These are phyloP conservation scores for Lactarius akahatsu DNA, from an alignment of 768 basidiomycete genomes.

Conservation along the genomic window DNA sequence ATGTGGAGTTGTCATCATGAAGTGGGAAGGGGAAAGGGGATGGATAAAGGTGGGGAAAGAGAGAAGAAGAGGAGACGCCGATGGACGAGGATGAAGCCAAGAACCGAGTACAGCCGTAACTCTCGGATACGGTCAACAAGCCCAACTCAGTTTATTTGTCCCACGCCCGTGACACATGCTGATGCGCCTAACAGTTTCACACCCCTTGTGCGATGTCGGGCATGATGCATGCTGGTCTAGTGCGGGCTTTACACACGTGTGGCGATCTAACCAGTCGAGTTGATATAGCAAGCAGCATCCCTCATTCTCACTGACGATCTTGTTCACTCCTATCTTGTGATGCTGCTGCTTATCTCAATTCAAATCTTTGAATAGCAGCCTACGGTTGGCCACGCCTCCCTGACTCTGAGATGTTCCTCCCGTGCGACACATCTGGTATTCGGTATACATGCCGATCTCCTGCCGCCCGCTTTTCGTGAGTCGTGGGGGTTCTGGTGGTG, in stretches of 20 bases:
- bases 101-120: conserved; percentile 9
- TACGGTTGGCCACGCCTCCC: too few relatives aligned
- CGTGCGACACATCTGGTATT: not conserved
- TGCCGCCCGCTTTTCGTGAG: not conserved
- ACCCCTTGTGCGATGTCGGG: not conserved
- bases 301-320: not conserved
- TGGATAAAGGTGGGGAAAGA: conserved; percentile 26
- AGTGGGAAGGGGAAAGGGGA: conserved; percentile 20
- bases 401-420: not conserved
- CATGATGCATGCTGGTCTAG: not conserved
- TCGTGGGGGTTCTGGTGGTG: not conserved
- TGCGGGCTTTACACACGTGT: not conserved
- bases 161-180: conserved; percentile 7
- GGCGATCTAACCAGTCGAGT: not conserved
- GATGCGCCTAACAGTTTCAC: not conserved
- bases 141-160: not conserved
- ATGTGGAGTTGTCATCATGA: conserved; percentile 74
- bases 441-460: not conserved
- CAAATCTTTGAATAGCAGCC: not conserved
- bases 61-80: conserved; percentile 4
- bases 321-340: not conserved
- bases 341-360: not conserved
- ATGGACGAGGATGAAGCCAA: not conserved
- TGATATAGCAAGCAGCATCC: not conserved
- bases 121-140: not conserved